Evolutionary conservation across 2,329 filamentous ascomycete genomes (phyloP).

Genomic region (Penicillium paneum): DNA sequence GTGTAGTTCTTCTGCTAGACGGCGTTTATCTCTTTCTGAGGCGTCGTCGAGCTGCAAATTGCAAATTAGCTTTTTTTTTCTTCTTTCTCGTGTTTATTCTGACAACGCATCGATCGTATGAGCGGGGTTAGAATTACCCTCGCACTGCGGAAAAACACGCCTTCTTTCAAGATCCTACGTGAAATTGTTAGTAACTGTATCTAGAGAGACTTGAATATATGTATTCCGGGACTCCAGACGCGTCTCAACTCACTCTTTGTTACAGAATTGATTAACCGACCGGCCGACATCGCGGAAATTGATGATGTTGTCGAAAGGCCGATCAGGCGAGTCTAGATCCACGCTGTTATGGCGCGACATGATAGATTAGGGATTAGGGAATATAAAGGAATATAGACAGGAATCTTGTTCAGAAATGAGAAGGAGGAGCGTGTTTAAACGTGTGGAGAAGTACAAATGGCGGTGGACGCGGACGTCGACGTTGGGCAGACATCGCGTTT

Average conservation of each 20-base stretch:
- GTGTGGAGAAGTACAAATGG: conserved; percentile 17
- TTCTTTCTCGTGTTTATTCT: not conserved
- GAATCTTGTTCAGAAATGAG: not conserved
- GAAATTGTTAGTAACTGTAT: conserved; percentile 1
- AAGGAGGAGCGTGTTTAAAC: not conserved
- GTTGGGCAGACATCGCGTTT: conserved; percentile 20
- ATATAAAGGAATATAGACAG: not conserved
- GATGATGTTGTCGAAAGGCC: conserved; percentile 57
- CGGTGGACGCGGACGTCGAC: conserved; percentile 21
- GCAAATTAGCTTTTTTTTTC: not conserved
- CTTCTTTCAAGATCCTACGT: conserved; percentile 53
- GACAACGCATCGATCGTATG: not conserved
- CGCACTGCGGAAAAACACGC: conserved; percentile 66
- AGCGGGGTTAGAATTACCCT: conserved; percentile 49
- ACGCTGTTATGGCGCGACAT: conserved; percentile 30
- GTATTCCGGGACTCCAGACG: not conserved
- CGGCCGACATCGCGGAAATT: conserved; percentile 76
- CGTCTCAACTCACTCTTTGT: conserved; percentile 48
- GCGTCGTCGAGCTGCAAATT: conserved; percentile 62
- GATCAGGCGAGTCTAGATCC: conserved; percentile 34
- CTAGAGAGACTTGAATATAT: not conserved
- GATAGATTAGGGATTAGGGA: conserved; percentile 1
- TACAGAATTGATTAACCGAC: conserved; percentile 60
- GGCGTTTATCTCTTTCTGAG: conserved; percentile 59
- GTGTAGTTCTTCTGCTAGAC: conserved; percentile 58